Evolutionary conservation across 192 early-diverging fungal species (phyloP).

Genomic region (Coemansia javaensis): DNA sequence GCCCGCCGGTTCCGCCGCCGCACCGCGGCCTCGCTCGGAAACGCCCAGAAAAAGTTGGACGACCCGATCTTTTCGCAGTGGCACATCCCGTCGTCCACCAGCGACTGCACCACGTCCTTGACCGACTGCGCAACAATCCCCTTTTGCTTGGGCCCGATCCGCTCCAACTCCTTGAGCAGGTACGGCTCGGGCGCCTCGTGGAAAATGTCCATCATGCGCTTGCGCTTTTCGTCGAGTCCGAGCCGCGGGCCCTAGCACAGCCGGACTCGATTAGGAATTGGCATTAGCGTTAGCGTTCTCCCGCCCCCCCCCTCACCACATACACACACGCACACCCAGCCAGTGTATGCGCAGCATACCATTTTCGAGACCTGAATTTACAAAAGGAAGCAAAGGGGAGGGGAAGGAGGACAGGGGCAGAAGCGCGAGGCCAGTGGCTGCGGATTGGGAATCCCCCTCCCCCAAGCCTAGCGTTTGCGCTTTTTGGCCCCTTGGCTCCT

Average conservation of each 20-base stretch:
- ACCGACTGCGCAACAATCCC: conserved; percentile 78
- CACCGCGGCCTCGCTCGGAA: conserved; percentile 63
- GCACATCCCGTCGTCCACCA: conserved; percentile 79
- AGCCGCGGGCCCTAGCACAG: conserved; percentile 45
- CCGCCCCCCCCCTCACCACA: too few relatives aligned
- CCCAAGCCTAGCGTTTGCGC: too few relatives aligned
- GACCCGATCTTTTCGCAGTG: conserved; percentile 80
- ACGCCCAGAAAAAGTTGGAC: conserved; percentile 92
- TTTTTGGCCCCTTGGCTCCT: too few relatives aligned
- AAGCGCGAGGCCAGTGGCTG: too few relatives aligned
- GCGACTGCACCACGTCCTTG: conserved; percentile 75
- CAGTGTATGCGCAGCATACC: too few relatives aligned
- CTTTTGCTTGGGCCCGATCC: conserved; percentile 71
- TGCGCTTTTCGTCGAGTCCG: conserved; percentile 54
- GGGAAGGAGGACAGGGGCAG: too few relatives aligned
- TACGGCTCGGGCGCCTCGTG: conserved; percentile 63
- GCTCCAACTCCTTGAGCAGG: conserved; percentile 82
- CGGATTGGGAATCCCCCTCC: too few relatives aligned
- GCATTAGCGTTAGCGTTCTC: too few relatives aligned
- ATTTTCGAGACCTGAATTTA: too few relatives aligned
- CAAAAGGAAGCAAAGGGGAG: too few relatives aligned
- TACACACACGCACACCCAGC: too few relatives aligned
- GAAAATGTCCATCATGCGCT: conserved; percentile 56
- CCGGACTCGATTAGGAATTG: too few relatives aligned
- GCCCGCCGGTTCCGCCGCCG: conserved; percentile 51